phyloP scores from a whole-genome alignment of 1,139 yeast species.

The Lodderomyces metapsilosis region DNA sequence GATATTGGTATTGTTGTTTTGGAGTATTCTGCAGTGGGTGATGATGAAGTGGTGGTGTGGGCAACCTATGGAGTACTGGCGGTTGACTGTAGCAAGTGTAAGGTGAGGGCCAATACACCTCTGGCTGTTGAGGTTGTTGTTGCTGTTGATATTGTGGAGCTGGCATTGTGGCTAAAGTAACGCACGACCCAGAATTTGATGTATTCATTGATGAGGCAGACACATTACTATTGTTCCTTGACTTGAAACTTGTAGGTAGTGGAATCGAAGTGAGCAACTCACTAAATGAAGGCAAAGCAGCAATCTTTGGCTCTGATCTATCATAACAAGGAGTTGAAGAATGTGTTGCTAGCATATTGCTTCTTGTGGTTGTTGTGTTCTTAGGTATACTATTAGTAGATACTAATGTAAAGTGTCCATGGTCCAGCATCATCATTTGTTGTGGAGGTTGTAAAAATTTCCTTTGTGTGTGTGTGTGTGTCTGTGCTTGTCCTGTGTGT shows the following conservation, averaged over 20 bases:
- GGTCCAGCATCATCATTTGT: neutral
- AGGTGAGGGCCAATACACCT: conserved; percentile 5
- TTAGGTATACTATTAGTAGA: neutral
- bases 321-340: neutral
- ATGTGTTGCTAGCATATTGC: neutral
- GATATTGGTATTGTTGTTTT: neutral
- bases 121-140: conserved; percentile 2
- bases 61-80: conserved; percentile 9
- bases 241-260: conserved; percentile 27
- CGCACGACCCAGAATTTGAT: neutral
- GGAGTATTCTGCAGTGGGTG: neutral
- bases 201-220: conserved; percentile 1
- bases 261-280: conserved; percentile 40
- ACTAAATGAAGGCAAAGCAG: conserved; percentile 35
- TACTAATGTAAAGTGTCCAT: neutral
- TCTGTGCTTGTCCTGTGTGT: neutral
- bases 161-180: neutral
- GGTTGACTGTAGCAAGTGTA: conserved; percentile 8
- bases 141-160: conserved; percentile 2
- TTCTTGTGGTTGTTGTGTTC: neutral
- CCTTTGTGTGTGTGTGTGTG: neutral
- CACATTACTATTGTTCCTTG: conserved; percentile 8
- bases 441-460: no score
- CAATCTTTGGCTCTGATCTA: conserved; percentile 5
- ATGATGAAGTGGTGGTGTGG: conserved; percentile 10